Conservation (phyloP, 345 rosid genomes). For the Salix viminalis region DNA sequence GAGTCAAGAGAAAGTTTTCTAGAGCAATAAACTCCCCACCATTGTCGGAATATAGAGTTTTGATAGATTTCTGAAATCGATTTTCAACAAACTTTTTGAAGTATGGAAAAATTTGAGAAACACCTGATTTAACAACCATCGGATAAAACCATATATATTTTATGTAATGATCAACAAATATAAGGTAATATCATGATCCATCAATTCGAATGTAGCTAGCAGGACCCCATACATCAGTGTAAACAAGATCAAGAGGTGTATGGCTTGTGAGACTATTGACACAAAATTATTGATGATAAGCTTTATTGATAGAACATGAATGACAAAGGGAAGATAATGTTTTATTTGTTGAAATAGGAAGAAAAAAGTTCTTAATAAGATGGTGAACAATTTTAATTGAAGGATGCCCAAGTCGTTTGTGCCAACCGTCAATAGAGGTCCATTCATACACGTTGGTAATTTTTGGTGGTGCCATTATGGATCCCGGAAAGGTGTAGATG, state of each 20-base stretch:
- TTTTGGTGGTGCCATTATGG: rapidly evolving
- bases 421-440: neutral
- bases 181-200: neutral
- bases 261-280: neutral
- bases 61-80: too few relatives aligned
- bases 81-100: too few relatives aligned
- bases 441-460: rapidly evolving
- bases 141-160: too few relatives aligned
- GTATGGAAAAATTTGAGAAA: neutral
- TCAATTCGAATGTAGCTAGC: neutral
- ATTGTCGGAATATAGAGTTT: neutral
- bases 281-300: neutral
- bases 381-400: neutral
- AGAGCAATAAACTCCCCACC: neutral
- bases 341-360: too few relatives aligned
- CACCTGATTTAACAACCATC: too few relatives aligned
- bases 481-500: neutral
- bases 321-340: too few relatives aligned
- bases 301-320: neutral
- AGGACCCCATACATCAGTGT: neutral
- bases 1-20: neutral
- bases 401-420: neutral
- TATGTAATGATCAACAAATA: too few relatives aligned
- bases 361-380: neutral
- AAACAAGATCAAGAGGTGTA: neutral